Percentiles rank a stretch among this genome's conserved stretches.
phyloP scores from a whole-genome alignment of 306 rosid genomes.

The Cajanus cajan region DNA sequence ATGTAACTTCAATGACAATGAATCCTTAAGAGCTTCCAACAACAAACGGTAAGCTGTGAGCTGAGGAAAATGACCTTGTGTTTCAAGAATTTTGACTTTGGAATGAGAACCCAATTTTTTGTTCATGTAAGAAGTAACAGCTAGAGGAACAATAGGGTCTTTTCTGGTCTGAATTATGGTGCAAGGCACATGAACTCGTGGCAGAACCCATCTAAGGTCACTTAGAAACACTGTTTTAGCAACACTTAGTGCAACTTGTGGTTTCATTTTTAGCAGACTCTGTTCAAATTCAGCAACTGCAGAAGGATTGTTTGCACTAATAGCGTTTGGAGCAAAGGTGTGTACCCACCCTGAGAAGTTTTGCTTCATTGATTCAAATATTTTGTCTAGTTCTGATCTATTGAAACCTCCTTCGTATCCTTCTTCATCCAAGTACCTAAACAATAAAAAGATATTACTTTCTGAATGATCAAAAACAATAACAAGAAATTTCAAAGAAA shows the following conservation, averaged over 20 bases:
- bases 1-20: not conserved
- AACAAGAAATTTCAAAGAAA: not conserved
- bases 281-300: slow-evolving; percentile 34
- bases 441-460: too few species aligned
- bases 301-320: slow-evolving; percentile 18
- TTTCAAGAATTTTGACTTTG: slow-evolving; percentile 34
- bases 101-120: slow-evolving; percentile 30
- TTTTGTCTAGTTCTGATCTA: slow-evolving; percentile 25
- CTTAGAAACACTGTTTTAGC: slow-evolving; percentile 42
- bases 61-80: slow-evolving; percentile 49
- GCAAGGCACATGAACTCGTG: slow-evolving; percentile 39
- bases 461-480: not conserved
- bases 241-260: slow-evolving; percentile 39
- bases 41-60: slow-evolving; percentile 42
- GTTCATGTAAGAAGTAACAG: slow-evolving; percentile 44
- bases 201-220: slow-evolving; percentile 40
- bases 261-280: slow-evolving; percentile 47
- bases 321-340: slow-evolving; percentile 36
- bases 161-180: slow-evolving; percentile 45
- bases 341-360: slow-evolving; percentile 38
- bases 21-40: slow-evolving; percentile 28
- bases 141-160: slow-evolving; percentile 34
- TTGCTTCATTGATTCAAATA: slow-evolving; percentile 33
- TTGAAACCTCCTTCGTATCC: slow-evolving; percentile 44
- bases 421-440: slow-evolving; percentile 43